Evolutionary conservation across 2,329 filamentous ascomycete genomes (phyloP).

Genomic region (Apiospora phragmitis): DNA sequence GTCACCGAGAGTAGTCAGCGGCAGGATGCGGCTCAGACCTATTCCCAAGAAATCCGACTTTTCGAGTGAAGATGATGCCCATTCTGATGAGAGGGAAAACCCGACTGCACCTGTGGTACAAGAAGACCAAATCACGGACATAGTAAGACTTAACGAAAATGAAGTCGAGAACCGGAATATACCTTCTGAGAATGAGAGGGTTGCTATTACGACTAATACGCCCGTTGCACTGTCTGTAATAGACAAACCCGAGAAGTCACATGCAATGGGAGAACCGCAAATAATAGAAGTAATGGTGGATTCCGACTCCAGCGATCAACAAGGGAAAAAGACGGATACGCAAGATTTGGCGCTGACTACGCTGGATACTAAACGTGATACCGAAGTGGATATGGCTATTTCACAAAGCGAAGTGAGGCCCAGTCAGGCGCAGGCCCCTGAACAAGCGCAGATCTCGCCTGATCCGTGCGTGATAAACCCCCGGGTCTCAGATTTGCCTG

Average conservation of each 20-base stretch:
- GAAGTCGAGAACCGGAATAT: neutral
- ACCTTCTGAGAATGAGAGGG: neutral
- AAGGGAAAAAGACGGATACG: neutral
- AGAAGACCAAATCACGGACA: conserved; percentile 5
- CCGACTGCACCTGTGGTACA: neutral
- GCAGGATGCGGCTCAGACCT: conserved; percentile 20
- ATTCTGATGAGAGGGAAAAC: neutral
- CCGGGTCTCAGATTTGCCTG: neutral
- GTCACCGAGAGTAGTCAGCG: conserved; percentile 21
- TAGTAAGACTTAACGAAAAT: neutral
- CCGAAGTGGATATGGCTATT: conserved; percentile 5
- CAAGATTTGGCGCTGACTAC: conserved; percentile 3
- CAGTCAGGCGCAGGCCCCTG: neutral
- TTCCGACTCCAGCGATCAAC: neutral
- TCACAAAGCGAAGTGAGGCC: neutral
- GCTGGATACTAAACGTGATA: neutral
- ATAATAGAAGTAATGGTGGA: neutral
- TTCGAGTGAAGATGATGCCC: neutral
- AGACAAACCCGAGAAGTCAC: neutral
- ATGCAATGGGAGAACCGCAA: neutral
- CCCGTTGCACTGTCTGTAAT: neutral
- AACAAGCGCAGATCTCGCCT: conserved; percentile 3
- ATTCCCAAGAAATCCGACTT: neutral
- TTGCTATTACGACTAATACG: neutral
- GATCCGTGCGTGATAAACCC: neutral